These are phyloP conservation scores for Ceratobasidium sp. DNA, from an alignment of 1,284 basidiomycete species.

Conservation along the genomic window DNA sequence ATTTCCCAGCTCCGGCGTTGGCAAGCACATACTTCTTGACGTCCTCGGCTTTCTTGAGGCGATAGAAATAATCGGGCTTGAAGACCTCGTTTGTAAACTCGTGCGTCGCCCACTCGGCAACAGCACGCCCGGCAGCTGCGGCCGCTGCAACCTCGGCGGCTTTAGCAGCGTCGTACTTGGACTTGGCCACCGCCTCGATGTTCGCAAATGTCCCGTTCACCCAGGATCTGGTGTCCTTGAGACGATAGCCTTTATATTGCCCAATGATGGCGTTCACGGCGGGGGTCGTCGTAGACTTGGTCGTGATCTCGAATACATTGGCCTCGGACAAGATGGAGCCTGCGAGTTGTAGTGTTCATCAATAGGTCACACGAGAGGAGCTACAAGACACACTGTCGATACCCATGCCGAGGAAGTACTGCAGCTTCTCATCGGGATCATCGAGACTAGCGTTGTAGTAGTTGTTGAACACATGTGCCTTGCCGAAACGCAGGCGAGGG, in stretches of 20 bases:
- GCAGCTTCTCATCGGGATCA: constrained; percentile 22
- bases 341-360: background rate
- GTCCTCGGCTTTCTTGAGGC: constrained; percentile 37
- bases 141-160: constrained; percentile 43
- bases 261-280: constrained; percentile 38
- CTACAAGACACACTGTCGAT: constrained; percentile 33
- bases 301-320: constrained; percentile 37
- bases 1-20: constrained; percentile 39
- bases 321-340: constrained; percentile 42
- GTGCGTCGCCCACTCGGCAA: constrained; percentile 42
- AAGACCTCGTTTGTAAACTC: constrained; percentile 33
- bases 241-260: constrained; percentile 40
- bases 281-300: constrained; percentile 12
- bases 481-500: constrained; percentile 42
- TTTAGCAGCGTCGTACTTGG: constrained; percentile 43
- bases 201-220: constrained; percentile 39
- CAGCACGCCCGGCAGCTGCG: constrained; percentile 42
- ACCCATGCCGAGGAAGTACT: constrained; percentile 44
- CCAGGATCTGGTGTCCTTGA: constrained; percentile 42
- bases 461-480: constrained; percentile 44
- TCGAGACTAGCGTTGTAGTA: constrained; percentile 40
- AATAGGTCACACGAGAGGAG: constrained; percentile 11
- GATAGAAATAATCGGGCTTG: constrained; percentile 36
- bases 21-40: constrained; percentile 44
- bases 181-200: constrained; percentile 44